Conservation (phyloP, 257 asterid species). For the Solanum rostratum region DNA sequence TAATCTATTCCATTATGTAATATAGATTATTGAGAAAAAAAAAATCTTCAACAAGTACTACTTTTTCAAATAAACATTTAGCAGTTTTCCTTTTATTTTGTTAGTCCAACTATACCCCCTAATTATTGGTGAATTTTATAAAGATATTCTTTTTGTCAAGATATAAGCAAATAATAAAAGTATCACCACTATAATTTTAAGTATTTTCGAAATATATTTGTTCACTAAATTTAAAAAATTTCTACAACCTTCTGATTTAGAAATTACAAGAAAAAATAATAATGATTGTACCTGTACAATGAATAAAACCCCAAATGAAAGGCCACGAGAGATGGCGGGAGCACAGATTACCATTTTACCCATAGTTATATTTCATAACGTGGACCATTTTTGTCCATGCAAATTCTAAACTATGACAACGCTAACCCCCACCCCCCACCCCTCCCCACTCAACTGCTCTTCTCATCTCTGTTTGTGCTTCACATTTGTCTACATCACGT, state of each 20-base stretch:
- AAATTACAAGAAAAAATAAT: background rate
- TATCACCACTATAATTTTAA: background rate
- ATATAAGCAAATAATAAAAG: background rate
- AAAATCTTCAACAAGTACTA: background rate
- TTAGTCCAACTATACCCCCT: background rate
- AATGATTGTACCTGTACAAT: background rate
- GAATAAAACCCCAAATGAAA: background rate
- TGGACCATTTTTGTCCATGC: conserved; percentile 52
- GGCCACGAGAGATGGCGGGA: background rate
- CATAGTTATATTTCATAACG: conserved; percentile 15
- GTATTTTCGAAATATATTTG: background rate
- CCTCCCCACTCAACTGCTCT: background rate
- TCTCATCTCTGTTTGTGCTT: background rate
- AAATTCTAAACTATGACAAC: background rate
- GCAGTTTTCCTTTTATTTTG: background rate
- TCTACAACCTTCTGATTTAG: background rate
- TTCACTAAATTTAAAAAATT: background rate
- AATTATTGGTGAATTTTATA: background rate
- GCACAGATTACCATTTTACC: background rate
- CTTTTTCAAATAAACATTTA: background rate
- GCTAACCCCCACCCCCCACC: too few species aligned
- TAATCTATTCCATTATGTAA: background rate
- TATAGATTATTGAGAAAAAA: background rate
- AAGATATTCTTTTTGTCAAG: background rate
- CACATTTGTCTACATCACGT: background rate